phyloP scores from a whole-genome alignment of 306 rosid genomes.

The Alnus glutinosa region DNA sequence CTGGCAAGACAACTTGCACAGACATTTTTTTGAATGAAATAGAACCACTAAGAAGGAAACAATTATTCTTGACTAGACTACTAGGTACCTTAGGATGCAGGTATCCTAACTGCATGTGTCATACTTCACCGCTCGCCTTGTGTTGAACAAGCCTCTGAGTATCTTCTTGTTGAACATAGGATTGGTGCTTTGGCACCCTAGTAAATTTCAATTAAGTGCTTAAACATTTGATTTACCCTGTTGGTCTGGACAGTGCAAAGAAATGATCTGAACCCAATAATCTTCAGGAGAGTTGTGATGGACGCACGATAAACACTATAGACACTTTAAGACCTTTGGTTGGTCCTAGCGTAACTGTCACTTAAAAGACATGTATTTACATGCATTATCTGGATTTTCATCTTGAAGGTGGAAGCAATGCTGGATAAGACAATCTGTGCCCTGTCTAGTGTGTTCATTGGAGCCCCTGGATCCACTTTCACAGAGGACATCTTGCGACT shows the following conservation, averaged over 20 bases:
- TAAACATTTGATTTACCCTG: neutral
- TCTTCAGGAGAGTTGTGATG: neutral
- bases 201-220: neutral
- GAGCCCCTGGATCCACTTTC: conserved; percentile 96
- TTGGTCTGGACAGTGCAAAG: conserved; percentile 4
- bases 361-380: conserved; percentile 17
- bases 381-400: conserved; percentile 23
- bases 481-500: conserved; percentile 92
- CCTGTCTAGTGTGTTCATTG: conserved; percentile 83
- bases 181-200: neutral
- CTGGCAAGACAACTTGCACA: no score
- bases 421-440: conserved; percentile 97
- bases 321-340: neutral
- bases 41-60: no score
- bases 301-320: neutral
- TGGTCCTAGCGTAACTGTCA: neutral
- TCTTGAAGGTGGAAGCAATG: conserved; percentile 92
- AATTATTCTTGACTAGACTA: no score
- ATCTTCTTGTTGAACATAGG: neutral
- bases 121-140: no score
- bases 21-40: no score
- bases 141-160: neutral
- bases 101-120: no score
- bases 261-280: neutral
- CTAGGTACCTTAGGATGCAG: no score